A percentile compares a stretch with the other conserved stretches of the same genome.
Evolutionary conservation across 768 basidiomycete species (phyloP).

Genomic region (Pleurotus giganteus): DNA sequence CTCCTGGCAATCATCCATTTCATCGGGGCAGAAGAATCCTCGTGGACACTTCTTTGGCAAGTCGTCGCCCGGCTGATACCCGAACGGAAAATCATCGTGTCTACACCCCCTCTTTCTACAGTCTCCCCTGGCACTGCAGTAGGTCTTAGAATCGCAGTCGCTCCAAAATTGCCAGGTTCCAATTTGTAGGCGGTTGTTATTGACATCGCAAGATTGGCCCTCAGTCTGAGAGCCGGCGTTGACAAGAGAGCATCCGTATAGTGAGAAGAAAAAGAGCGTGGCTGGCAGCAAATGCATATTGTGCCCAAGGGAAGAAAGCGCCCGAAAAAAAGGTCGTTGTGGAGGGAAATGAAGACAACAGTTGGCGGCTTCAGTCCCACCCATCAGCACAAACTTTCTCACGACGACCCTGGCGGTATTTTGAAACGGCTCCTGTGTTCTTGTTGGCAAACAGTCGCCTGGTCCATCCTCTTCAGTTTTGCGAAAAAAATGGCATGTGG

Average conservation of each 20-base stretch:
- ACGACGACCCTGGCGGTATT: background rate
- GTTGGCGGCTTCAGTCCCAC: background rate
- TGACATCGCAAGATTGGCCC: slow-evolving; percentile 47
- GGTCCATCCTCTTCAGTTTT: no score
- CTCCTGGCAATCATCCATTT: slow-evolving; percentile 65
- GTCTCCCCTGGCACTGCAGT: slow-evolving; percentile 52
- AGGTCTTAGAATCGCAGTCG: slow-evolving; percentile 73
- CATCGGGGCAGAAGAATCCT: slow-evolving; percentile 82
- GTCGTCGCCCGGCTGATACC: slow-evolving; percentile 41
- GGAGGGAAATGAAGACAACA: background rate
- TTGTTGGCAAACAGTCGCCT: no score
- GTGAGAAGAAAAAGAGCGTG: slow-evolving; percentile 54
- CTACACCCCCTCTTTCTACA: slow-evolving; percentile 73
- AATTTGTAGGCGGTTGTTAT: slow-evolving; percentile 64
- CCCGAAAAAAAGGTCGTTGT: slow-evolving; percentile 8
- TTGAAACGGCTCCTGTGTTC: no score
- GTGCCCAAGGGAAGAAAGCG: slow-evolving; percentile 12
- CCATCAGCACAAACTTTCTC: background rate
- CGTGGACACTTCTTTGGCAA: slow-evolving; percentile 61
- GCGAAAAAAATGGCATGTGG: background rate
- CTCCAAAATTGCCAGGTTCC: slow-evolving; percentile 80
- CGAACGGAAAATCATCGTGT: slow-evolving; percentile 75
- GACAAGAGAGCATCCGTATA: slow-evolving; percentile 27
- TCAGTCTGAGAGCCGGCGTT: slow-evolving; percentile 45
- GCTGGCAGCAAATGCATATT: slow-evolving; percentile 33